Evolutionary conservation across 345 rosid genomes (phyloP).

Genomic region (Rhodamnia argentea): DNA sequence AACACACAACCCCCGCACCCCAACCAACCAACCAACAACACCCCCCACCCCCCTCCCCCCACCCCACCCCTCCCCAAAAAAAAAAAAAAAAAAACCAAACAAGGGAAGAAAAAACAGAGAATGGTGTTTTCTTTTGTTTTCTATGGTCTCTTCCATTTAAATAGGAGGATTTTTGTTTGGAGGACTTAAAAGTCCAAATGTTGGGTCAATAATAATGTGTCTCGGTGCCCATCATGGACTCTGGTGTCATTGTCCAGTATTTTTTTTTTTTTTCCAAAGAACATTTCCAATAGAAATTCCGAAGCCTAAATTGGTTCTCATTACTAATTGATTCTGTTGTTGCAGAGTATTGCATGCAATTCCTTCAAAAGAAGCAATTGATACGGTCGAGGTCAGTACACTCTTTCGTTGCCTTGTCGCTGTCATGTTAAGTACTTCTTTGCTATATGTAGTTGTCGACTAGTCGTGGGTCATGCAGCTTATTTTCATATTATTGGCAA

Average conservation of each 20-base stretch:
- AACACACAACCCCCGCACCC: too few relatives aligned
- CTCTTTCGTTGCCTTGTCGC: neutral
- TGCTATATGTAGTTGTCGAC: neutral
- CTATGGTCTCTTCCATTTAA: neutral
- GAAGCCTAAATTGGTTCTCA: neutral
- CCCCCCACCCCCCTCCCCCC: too few relatives aligned
- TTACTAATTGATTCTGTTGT: neutral
- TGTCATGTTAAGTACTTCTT: neutral
- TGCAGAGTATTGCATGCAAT: conserved; percentile 80
- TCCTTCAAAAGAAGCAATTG: conserved; percentile 85
- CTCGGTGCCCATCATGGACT: neutral
- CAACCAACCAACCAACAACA: too few relatives aligned
- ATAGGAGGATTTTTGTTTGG: neutral
- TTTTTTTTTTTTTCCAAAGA: neutral
- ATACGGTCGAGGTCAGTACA: conserved; percentile 67
- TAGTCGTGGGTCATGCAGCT: neutral
- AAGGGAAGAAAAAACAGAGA: too few relatives aligned
- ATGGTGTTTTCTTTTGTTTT: neutral
- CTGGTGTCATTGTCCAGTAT: neutral
- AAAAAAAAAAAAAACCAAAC: too few relatives aligned
- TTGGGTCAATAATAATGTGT: neutral
- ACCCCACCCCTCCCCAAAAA: too few relatives aligned
- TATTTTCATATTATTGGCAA: neutral
- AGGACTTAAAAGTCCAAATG: neutral
- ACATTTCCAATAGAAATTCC: neutral